phyloP scores from a whole-genome alignment of 108 stramenopile genomes.

The Chaetoceros muelleri region DNA sequence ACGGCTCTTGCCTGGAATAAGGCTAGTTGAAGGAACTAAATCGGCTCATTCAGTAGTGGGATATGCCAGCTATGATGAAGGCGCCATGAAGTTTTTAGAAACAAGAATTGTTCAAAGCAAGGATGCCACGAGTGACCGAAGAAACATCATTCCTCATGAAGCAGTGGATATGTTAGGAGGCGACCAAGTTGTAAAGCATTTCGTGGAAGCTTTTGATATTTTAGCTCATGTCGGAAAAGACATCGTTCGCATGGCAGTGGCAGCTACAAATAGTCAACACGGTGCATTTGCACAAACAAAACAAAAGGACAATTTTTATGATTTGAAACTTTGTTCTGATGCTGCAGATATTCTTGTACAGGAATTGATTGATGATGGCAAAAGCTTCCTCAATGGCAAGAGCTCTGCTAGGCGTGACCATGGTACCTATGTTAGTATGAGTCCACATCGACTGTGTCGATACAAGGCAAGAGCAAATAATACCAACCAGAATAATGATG shows the following conservation, averaged over 20 bases:
- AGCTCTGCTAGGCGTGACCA: conserved; percentile 15
- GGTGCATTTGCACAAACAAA: conserved; percentile 15
- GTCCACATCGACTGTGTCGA: conserved; percentile 60
- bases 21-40: conserved; percentile 38
- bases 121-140: too few species aligned
- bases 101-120: conserved; percentile 42
- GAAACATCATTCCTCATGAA: conserved; percentile 48
- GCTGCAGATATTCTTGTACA: conserved; percentile 37
- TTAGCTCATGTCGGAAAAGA: conserved; percentile 61
- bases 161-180: conserved; percentile 35
- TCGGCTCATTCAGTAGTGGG: conserved; percentile 60
- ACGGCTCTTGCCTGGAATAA: conserved; percentile 41
- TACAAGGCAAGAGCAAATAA: conserved; percentile 31
- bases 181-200: conserved; percentile 22
- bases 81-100: conserved; percentile 65
- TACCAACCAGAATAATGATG: conserved; percentile 12
- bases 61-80: conserved; percentile 42
- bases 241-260: conserved; percentile 55
- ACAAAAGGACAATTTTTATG: conserved; percentile 19
- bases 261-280: conserved; percentile 42
- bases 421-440: conserved; percentile 65
- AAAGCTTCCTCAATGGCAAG: too few species aligned
- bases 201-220: conserved; percentile 42
- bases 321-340: conserved; percentile 20
- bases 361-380: conserved; percentile 75